Evolutionary conservation across 225 moss, liverwort and hornwort species (phyloP).

Genomic region (Polytrichum commune): DNA sequence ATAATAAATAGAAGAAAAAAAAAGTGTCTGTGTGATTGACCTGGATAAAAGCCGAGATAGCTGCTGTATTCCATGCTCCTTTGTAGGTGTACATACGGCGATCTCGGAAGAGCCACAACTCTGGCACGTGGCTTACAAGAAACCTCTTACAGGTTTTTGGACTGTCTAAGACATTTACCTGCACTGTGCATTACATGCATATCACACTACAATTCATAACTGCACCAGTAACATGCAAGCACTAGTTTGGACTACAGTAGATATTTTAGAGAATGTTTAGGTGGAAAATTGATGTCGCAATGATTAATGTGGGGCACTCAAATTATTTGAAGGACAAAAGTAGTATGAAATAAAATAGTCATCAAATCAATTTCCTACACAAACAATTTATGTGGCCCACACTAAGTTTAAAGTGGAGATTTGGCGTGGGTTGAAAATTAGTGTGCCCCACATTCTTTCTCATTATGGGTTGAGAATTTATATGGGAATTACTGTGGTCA

Average conservation of each 20-base stretch:
- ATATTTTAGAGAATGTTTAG: no score
- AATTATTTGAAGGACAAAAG: no score
- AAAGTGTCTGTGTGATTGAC: constrained; percentile 4
- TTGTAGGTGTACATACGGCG: constrained; percentile 70
- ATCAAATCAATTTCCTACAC: no score
- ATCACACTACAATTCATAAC: neutral
- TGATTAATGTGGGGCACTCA: no score
- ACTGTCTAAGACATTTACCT: constrained; percentile 75
- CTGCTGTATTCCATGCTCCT: constrained; percentile 64
- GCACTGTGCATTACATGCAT: constrained; percentile 17
- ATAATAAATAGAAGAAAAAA: neutral
- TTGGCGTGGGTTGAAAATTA: no score
- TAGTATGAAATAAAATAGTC: no score
- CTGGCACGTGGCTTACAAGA: constrained; percentile 57
- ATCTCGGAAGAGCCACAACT: constrained; percentile 77
- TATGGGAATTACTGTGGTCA: no score
- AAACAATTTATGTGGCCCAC: no score
- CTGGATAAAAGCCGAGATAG: constrained; percentile 50
- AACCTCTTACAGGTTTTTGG: constrained; percentile 72
- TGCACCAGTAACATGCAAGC: neutral
- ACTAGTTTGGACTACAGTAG: neutral
- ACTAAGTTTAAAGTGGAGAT: no score
- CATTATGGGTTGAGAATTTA: no score
- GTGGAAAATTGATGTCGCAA: no score
- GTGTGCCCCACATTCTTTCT: no score